A percentile compares a stretch with the other conserved stretches of the same genome.
Conservation (phyloP, 176 grass and related monocot species). For the Aegilops bicornis region DNA sequence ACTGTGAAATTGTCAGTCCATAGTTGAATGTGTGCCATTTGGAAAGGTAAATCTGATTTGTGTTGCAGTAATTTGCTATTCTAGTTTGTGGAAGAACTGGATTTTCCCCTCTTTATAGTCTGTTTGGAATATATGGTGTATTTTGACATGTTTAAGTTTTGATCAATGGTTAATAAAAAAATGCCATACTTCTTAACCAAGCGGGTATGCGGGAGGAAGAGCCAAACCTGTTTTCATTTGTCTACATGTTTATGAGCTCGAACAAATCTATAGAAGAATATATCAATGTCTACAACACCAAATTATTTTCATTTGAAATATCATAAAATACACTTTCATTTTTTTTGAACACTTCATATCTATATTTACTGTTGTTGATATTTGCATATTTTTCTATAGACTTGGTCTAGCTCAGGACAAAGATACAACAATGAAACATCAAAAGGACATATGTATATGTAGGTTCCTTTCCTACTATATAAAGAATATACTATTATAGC, state of each 20-base stretch:
- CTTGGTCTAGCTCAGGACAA: no score
- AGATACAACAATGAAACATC: no score
- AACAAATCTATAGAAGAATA: no score
- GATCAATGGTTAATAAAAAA: neutral
- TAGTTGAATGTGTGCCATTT: slow-evolving; percentile 8
- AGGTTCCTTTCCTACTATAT: no score
- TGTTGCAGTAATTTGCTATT: neutral
- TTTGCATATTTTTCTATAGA: no score
- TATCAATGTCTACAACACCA: no score
- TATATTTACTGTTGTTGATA: no score
- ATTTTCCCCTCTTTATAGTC: neutral
- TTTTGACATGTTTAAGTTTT: neutral
- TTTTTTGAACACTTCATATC: no score
- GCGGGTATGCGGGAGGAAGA: neutral
- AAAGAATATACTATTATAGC: neutral
- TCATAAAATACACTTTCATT: no score
- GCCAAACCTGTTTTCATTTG: neutral
- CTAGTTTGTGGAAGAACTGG: neutral
- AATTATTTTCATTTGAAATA: no score
- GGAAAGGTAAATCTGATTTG: neutral
- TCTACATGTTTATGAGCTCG: no score
- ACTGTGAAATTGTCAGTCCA: neutral
- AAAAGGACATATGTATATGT: no score
- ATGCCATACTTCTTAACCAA: neutral
- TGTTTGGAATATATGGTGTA: neutral